Evolutionary conservation across 306 rosid genomes (phyloP).

Genomic region (Cercis canadensis): DNA sequence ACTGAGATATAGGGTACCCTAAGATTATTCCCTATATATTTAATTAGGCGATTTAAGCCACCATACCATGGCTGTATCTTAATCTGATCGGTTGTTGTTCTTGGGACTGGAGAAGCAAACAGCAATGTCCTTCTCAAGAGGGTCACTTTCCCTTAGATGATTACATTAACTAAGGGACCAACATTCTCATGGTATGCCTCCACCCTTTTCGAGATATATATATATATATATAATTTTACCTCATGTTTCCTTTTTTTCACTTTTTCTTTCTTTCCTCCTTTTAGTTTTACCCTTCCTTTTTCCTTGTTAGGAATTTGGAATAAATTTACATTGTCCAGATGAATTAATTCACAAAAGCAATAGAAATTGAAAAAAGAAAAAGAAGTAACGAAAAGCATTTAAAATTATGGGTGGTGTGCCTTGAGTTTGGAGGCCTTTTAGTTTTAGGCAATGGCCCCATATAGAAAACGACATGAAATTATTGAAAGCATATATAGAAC

Average conservation of each 20-base stretch:
- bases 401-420: conserved; percentile 47
- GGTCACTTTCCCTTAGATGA: conserved; percentile 63
- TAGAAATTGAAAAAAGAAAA: conserved; percentile 15
- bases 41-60: conserved; percentile 33
- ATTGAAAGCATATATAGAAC: conserved; percentile 52
- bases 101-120: conserved; percentile 55
- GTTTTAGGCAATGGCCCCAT: conserved; percentile 40
- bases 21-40: conserved; percentile 34
- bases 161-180: conserved; percentile 63
- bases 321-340: not conserved
- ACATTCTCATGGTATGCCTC: conserved; percentile 70
- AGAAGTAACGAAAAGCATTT: conserved; percentile 25
- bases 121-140: conserved; percentile 62
- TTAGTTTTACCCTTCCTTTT: conserved; percentile 21
- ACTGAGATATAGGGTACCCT: conserved; percentile 5
- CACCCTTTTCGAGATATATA: conserved; percentile 42
- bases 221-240: conserved; percentile 40
- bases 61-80: conserved; percentile 29
- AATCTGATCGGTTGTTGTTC: conserved; percentile 38
- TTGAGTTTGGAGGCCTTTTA: conserved; percentile 49
- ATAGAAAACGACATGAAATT: conserved; percentile 66
- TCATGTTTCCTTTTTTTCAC: conserved; percentile 1
- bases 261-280: not conserved
- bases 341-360: conserved; percentile 23
- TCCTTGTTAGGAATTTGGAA: not conserved